Evolutionary conservation across 1,284 basidiomycete species (phyloP).

Genomic region (Taiwanofungus camphoratus): DNA sequence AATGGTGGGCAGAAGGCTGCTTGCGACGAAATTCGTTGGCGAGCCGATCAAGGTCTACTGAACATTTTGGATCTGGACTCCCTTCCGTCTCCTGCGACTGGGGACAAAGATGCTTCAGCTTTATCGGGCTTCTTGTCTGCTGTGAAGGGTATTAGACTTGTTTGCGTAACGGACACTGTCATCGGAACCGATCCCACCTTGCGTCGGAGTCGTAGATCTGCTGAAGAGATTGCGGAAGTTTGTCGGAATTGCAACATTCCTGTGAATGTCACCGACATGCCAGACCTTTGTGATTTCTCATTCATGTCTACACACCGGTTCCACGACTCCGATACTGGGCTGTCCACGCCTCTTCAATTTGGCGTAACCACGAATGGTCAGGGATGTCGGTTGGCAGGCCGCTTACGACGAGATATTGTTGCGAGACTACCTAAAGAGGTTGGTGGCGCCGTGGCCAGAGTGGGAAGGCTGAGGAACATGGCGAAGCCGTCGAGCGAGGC

Average conservation of each 20-base stretch:
- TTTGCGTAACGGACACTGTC: constrained; percentile 75
- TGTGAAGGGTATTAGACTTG: constrained; percentile 40
- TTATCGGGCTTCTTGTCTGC: constrained; percentile 43
- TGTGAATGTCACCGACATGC: constrained; percentile 85
- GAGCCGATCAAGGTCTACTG: constrained; percentile 52
- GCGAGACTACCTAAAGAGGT: constrained; percentile 68
- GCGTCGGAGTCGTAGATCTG: constrained; percentile 45
- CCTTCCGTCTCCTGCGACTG: constrained; percentile 34
- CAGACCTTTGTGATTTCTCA: constrained; percentile 84
- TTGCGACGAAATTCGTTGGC: constrained; percentile 72
- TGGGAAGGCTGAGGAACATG: constrained; percentile 66
- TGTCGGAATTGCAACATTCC: constrained; percentile 62
- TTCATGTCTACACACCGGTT: constrained; percentile 90
- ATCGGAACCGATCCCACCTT: constrained; percentile 29
- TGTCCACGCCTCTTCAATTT: constrained; percentile 68
- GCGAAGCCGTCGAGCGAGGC: constrained; percentile 40
- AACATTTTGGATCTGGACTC: constrained; percentile 48
- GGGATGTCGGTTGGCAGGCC: constrained; percentile 82
- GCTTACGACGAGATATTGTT: constrained; percentile 82
- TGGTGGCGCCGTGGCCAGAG: constrained; percentile 73
- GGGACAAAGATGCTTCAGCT: constrained; percentile 34
- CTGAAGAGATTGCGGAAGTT: constrained; percentile 46
- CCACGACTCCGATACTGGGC: constrained; percentile 38
- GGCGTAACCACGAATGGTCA: constrained; percentile 90
- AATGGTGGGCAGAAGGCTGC: constrained; percentile 40